Percentiles rank a stretch among this genome's conserved stretches.
Evolutionary conservation across 2,329 filamentous ascomycete species (phyloP).

Genomic region (Monilinia polystroma): DNA sequence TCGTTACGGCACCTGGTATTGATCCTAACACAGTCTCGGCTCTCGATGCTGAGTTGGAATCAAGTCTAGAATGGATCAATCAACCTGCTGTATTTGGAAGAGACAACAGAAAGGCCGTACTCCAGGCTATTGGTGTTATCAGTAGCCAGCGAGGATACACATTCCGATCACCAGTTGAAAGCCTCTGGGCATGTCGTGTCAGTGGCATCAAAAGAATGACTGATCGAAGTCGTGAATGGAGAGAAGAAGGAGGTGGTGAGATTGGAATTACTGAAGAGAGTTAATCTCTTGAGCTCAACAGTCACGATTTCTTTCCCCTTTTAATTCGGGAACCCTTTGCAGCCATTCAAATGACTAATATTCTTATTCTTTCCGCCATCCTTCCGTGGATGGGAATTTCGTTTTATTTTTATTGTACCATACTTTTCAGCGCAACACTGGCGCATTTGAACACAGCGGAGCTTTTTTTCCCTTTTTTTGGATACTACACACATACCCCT

Average conservation of each 20-base stretch:
- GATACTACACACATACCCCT: slow-evolving; percentile 13
- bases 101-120: slow-evolving; percentile 90
- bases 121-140: slow-evolving; percentile 96
- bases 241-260: slow-evolving; percentile 70
- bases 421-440: slow-evolving; percentile 1
- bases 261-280: slow-evolving; percentile 40
- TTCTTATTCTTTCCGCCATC: background rate
- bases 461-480: background rate
- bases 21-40: slow-evolving; percentile 79
- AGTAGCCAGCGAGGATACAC: slow-evolving; percentile 92
- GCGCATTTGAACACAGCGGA: slow-evolving; percentile 15
- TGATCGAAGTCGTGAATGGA: slow-evolving; percentile 85
- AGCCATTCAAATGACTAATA: background rate
- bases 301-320: background rate
- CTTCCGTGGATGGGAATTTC: background rate
- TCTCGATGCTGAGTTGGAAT: slow-evolving; percentile 86
- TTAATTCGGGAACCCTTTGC: background rate
- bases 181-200: slow-evolving; percentile 83
- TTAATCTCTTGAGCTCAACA: slow-evolving; percentile 23
- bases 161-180: slow-evolving; percentile 85
- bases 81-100: slow-evolving; percentile 93
- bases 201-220: slow-evolving; percentile 77
- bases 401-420: slow-evolving; percentile 5
- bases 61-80: slow-evolving; percentile 93
- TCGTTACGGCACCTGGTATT: slow-evolving; percentile 68